Evolutionary conservation across 768 basidiomycete genomes (phyloP), one percentile per base, ranked within the genome.

Genomic region (Leccinum imitatum): DNA sequence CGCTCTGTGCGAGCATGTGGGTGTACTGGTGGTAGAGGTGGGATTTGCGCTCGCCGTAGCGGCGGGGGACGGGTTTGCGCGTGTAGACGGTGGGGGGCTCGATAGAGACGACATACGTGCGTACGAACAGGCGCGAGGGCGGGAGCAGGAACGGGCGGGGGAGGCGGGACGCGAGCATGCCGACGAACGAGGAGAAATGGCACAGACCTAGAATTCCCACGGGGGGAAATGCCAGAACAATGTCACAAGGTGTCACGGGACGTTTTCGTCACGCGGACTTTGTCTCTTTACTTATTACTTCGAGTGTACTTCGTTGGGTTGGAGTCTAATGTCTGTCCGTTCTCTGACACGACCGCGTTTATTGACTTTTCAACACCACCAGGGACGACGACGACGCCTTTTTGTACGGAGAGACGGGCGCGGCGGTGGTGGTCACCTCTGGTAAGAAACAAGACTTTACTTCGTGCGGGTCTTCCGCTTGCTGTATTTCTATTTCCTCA

Each of bases 301-400:
- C 64, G 57, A 35, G 33, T 33, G 31, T 33, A 33, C 31, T 33
- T 60, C 47, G 59, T 56, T 58, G 63, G 63, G 33, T 35, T 65
- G 60, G 70, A 61, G 71, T 65, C 54, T 59, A 60, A 73, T 73
- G 72, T 73, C 71, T 54, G 70, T 71, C 60, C 53, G 52, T 64
- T 67, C 59, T 9, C 61, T 61, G 27, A 59, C 41, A 61, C 65
- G 54, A 52, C 52, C 53, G 52, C 60, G 31, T 64, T 65, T 57
- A 72, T 70, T 75, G 57, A 75, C 73, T 37, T 50, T 37, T 50
- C 59, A 57, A 35, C 50, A 54, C 62, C 55, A 59, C 54, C 64
- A 86, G 84, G 84, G 88, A 90, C 70, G 89, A 90, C 76, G 90
- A 92, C 68, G 89, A 91, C 73, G 88, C 89, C 25, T 90, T 88